A percentile compares a stretch with the other conserved stretches of the same genome.
Evolutionary conservation across 176 grass and related monocot species (phyloP).

Genomic region (Oryza punctata): DNA sequence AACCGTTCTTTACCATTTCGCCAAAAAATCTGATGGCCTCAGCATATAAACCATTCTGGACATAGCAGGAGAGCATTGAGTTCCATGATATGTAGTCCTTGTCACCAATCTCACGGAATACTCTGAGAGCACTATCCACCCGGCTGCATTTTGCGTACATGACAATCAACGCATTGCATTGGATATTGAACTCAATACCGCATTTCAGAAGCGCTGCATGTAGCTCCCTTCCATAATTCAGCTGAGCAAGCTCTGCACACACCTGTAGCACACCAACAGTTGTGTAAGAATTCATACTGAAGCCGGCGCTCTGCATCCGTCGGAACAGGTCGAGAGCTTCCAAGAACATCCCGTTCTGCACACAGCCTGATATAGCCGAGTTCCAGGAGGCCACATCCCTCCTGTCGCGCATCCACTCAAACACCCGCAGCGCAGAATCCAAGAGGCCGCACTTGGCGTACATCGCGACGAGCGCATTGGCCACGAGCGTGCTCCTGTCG

Average conservation of each 20-base stretch:
- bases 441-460: constrained; percentile 73
- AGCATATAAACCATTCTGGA: constrained; percentile 69
- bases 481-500: constrained; percentile 55
- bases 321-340: constrained; percentile 64
- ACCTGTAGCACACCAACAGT: constrained; percentile 65
- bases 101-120: constrained; percentile 61
- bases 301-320: constrained; percentile 60
- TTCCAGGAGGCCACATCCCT: constrained; percentile 85
- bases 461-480: constrained; percentile 84
- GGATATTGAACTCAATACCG: constrained; percentile 47
- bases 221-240: constrained; percentile 71
- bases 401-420: constrained; percentile 47
- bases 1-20: constrained; percentile 54
- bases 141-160: constrained; percentile 69
- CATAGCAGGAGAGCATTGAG: constrained; percentile 77
- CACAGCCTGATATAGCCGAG: constrained; percentile 66
- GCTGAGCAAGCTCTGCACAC: constrained; percentile 65
- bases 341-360: constrained; percentile 68
- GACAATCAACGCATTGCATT: constrained; percentile 68
- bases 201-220: constrained; percentile 67
- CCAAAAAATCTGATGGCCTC: constrained; percentile 55
- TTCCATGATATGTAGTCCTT: constrained; percentile 91
- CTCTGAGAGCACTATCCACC: constrained; percentile 51
- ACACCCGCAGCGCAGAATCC: constrained; percentile 66
- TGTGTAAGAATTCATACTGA: constrained; percentile 78